These are phyloP conservation scores for Fusarium sp. DNA, from an alignment of 2,329 filamentous ascomycete species.

Conservation along the genomic window DNA sequence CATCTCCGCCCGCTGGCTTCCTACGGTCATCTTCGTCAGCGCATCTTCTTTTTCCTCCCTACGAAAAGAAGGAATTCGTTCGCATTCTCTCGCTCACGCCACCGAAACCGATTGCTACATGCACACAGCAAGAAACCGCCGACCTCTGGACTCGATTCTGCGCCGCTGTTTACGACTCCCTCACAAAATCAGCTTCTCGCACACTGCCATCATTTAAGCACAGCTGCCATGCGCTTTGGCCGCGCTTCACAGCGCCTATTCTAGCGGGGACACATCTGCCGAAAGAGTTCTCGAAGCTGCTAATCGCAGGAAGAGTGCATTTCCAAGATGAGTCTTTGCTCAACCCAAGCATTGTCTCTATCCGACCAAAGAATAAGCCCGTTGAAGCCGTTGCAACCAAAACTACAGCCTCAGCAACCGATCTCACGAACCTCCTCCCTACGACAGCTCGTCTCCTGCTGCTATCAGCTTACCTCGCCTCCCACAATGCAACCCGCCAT, in stretches of 20 bases:
- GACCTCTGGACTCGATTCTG: constrained; percentile 85
- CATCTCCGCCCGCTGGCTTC: constrained; percentile 72
- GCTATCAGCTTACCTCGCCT: constrained; percentile 81
- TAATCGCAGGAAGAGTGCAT: constrained; percentile 74
- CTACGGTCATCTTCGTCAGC: constrained; percentile 76
- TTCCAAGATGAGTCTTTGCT: constrained; percentile 79
- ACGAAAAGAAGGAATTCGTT: constrained; percentile 82
- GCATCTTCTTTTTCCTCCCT: constrained; percentile 84
- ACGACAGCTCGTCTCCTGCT: constrained; percentile 79
- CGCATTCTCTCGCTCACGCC: constrained; percentile 73
- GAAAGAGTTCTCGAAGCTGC: constrained; percentile 84
- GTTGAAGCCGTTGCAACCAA: constrained; percentile 4
- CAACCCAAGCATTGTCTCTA: constrained; percentile 68
- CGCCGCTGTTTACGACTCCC: constrained; percentile 85
- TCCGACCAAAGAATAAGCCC: constrained; percentile 26
- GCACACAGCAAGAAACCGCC: constrained; percentile 61
- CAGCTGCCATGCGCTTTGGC: constrained; percentile 82
- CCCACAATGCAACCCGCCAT: constrained; percentile 79
- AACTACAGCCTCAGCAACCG: constrained; percentile 44
- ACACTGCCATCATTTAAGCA: constrained; percentile 78
- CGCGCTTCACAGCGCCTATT: constrained; percentile 82
- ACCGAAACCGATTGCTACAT: constrained; percentile 58
- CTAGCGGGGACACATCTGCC: constrained; percentile 76
- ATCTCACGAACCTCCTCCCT: constrained; percentile 69
- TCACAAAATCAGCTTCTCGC: constrained; percentile 81